Conservation (phyloP, 75 land plant genomes). For the Larix kaempferi region DNA sequence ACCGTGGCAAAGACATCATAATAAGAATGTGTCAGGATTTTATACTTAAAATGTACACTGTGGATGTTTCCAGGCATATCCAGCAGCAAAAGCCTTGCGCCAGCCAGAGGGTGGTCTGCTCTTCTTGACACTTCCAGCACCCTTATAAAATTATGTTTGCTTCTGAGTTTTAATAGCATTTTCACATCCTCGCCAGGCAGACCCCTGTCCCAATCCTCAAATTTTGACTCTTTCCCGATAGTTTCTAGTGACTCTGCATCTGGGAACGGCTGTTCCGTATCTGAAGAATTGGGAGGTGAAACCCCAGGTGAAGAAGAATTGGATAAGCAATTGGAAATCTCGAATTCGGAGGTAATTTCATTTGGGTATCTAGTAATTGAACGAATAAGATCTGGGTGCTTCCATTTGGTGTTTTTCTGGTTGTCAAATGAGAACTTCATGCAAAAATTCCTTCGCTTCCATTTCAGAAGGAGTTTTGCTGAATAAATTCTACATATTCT, state of each 20-base stretch:
- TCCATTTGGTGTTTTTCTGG: not conserved
- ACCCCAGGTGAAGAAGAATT: not conserved
- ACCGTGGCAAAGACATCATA: constrained; percentile 81
- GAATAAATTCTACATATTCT: not conserved
- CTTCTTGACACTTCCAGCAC: constrained; percentile 73
- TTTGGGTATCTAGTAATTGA: not conserved
- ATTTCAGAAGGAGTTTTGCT: not conserved
- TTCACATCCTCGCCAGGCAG: constrained; percentile 43
- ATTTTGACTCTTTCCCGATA: not conserved
- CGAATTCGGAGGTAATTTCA: not conserved
- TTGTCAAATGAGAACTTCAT: not conserved
- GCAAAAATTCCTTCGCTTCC: not conserved
- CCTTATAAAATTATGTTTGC: constrained; percentile 58
- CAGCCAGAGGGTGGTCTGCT: constrained; percentile 75
- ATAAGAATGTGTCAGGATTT: constrained; percentile 55
- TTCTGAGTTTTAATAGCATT: constrained; percentile 45
- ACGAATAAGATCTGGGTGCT: not conserved
- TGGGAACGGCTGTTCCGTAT: not conserved
- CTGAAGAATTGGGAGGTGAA: not conserved
- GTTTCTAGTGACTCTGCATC: not conserved
- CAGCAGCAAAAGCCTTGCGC: constrained; percentile 81
- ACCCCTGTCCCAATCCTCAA: constrained; percentile 23
- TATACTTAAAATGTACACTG: constrained; percentile 58
- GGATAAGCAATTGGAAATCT: not conserved
- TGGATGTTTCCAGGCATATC: constrained; percentile 88